Evolutionary conservation across 2,329 filamentous ascomycete genomes (phyloP).

Genomic region (Diplodia mutila): DNA sequence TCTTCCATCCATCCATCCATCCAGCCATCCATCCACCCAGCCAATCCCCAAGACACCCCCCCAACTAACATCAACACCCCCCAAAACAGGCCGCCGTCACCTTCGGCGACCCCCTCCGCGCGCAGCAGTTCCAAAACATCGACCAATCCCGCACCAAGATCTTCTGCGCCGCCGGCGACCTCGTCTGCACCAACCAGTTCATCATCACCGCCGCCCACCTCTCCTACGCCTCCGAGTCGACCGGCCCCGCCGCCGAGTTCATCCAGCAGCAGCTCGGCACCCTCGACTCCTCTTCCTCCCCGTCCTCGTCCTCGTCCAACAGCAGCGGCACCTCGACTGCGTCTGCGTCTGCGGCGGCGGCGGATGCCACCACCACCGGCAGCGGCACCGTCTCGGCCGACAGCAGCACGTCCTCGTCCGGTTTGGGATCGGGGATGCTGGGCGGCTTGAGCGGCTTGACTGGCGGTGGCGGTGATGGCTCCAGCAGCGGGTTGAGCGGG

Average conservation of each 20-base stretch:
- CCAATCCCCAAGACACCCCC: not conserved
- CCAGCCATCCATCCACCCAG: not conserved
- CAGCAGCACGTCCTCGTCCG: conserved; percentile 70
- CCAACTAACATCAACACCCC: not conserved
- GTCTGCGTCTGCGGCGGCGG: not conserved
- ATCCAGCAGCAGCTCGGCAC: conserved; percentile 16
- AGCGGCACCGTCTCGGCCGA: conserved; percentile 79
- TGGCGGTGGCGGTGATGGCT: conserved; percentile 15
- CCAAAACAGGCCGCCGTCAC: conserved; percentile 35
- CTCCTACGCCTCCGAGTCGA: conserved; percentile 1
- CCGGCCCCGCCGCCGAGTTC: conserved; percentile 10
- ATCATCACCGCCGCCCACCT: conserved; percentile 18
- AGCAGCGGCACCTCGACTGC: conserved; percentile 47
- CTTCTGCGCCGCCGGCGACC: conserved; percentile 17
- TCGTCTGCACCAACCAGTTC: conserved; percentile 10
- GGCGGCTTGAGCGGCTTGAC: not conserved
- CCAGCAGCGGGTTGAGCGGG: conserved; percentile 35
- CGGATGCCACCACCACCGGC: conserved; percentile 61
- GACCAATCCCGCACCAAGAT: conserved; percentile 13
- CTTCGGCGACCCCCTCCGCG: conserved; percentile 44
- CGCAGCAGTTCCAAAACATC: conserved; percentile 14
- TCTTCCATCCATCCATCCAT: not conserved
- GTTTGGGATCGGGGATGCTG: conserved; percentile 53
- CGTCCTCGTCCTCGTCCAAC: conserved; percentile 54
- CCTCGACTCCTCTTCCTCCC: not conserved